Conservation (phyloP, 306 rosid species). For the Sophora flavescens region DNA sequence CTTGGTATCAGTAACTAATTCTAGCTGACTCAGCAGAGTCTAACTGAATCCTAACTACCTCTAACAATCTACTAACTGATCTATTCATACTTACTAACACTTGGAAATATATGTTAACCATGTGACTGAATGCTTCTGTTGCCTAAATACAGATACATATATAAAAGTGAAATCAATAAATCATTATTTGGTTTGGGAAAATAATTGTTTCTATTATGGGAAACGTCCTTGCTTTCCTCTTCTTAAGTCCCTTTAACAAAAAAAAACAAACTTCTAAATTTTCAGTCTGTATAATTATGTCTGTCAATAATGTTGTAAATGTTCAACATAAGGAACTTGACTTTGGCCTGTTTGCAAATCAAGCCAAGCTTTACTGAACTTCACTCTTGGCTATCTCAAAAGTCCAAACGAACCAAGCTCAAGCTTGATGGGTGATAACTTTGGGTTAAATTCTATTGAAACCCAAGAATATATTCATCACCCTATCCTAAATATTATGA, state of each 20-base stretch:
- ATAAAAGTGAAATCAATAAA: slow-evolving; percentile 17
- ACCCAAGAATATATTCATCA: neutral
- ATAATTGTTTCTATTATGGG: slow-evolving; percentile 6
- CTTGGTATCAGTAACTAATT: no score
- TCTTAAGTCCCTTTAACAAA: neutral
- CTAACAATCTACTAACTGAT: no score
- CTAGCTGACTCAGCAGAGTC: no score
- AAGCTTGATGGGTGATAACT: slow-evolving; percentile 13
- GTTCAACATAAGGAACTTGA: no score
- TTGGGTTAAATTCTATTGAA: neutral
- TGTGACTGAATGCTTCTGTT: neutral
- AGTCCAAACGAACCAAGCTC: neutral
- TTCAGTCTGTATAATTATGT: no score
- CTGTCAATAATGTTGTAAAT: no score
- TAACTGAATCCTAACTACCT: no score
- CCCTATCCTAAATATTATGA: slow-evolving; percentile 6
- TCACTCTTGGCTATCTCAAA: neutral
- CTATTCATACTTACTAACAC: no score
- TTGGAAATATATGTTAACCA: slow-evolving; percentile 13
- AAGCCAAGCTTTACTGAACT: slow-evolving; percentile 3
- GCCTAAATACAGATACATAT: neutral
- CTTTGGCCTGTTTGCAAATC: no score
- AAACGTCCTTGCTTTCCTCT: neutral
- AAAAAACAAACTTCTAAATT: neutral
- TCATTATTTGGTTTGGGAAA: slow-evolving; percentile 25